Base-by-base conservation (phyloP, 176 grass and related monocot species). In the Bothriochloa decipiens region DNA sequence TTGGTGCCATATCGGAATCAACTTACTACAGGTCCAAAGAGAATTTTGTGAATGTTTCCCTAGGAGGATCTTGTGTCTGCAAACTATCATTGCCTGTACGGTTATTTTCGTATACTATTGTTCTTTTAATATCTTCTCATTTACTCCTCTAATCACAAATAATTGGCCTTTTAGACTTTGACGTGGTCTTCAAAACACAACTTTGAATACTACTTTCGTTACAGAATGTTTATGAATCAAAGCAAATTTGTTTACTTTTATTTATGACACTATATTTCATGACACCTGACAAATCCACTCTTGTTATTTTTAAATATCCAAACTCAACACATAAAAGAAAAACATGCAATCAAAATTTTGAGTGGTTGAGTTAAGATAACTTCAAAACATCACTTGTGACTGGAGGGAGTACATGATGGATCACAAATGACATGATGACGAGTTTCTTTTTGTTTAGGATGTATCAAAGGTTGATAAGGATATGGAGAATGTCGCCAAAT, bases 1-100 rank as follows among this genome's bases (percentile, higher is more conserved):
- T 79, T 70, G 96, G 96, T 87, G 93, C 83, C 47, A 45, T 98
- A 65, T 78, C 89, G 61, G 85, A 95, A 93, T 87, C 72, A 82
- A 70, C 58, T 85, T 83, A 78, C 77, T 69, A 81, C 65, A 89
- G 70, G 73, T 68, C 16, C 32, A 72, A 91, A 68, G 85, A 90
- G 20, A 86, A 91, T 88, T 90, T 41, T 68, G 46, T 93, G 57
- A 57, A 95, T 78, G 87, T 92, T 88, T 93, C 86, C 65, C 23
- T 81, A 9, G 37, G 86, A 60, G 73, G 65, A 82, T 95, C 85
- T 88, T 28, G 42, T 87, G 72, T 64, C 64, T 89, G 65, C 45
- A 88, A 80, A 65, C 61, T 90, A 39, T 81, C 80, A 79, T 78
- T 95, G 41, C 89, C 85, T 67, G 96, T 98, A 95, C 83, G 91